Evolutionary conservation across 257 asterid species (phyloP).

Genomic region (Penstemon eatonii): DNA sequence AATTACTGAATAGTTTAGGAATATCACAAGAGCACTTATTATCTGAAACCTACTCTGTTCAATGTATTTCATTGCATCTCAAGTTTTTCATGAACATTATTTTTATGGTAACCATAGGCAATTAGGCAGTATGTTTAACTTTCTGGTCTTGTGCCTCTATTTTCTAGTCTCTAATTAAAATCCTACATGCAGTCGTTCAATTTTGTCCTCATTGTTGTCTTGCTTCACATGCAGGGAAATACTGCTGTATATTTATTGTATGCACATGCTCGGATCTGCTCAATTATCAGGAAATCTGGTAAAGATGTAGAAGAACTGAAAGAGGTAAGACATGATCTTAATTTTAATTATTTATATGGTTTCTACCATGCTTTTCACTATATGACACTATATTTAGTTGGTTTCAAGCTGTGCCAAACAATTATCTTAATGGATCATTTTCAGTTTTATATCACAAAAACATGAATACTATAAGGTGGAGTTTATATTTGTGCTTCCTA

Average conservation of each 20-base stretch:
- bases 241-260: conserved; percentile 94
- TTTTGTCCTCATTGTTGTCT: conserved; percentile 20
- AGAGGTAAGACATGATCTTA: conserved; percentile 41
- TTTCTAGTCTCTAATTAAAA: background rate
- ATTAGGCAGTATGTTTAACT: background rate
- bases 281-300: conserved; percentile 86
- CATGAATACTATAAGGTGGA: background rate
- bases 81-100: background rate
- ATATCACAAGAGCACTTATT: conserved; percentile 2
- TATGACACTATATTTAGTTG: background rate
- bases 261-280: conserved; percentile 99
- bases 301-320: conserved; percentile 77
- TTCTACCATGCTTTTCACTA: background rate
- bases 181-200: conserved; percentile 10
- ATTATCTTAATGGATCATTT: background rate
- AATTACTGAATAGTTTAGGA: background rate
- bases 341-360: conserved; percentile 2
- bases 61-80: background rate
- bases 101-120: background rate
- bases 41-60: background rate
- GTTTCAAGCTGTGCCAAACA: background rate
- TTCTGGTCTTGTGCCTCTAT: conserved; percentile 11
- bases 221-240: conserved; percentile 71
- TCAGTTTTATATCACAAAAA: background rate
- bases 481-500: background rate